Conservation (phyloP, 1,284 basidiomycete species). For the Marasmius tenuissimus region DNA sequence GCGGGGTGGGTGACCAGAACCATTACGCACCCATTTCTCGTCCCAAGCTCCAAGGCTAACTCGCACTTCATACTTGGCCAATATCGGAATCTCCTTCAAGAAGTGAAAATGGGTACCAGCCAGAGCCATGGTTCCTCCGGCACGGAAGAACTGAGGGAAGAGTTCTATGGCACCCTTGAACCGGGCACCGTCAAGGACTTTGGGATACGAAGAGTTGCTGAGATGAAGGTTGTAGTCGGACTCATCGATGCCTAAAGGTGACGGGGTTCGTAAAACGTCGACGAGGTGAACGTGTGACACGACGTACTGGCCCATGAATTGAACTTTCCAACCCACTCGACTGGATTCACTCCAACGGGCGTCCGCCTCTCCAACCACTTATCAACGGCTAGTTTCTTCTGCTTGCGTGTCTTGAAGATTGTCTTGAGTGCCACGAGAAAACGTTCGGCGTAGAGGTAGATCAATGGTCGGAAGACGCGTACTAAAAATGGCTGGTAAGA, state of each 20-base stretch:
- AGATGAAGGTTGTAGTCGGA: slow-evolving; percentile 72
- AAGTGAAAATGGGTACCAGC: slow-evolving; percentile 59
- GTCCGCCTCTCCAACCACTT: slow-evolving; percentile 44
- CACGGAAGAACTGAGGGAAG: slow-evolving; percentile 64
- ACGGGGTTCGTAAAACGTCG: not conserved
- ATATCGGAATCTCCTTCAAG: slow-evolving; percentile 78
- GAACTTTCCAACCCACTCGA: slow-evolving; percentile 41
- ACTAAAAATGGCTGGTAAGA: slow-evolving; percentile 34
- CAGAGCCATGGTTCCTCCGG: slow-evolving; percentile 69
- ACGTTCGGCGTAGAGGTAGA: slow-evolving; percentile 36
- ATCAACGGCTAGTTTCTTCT: slow-evolving; percentile 34
- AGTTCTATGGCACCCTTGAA: slow-evolving; percentile 45
- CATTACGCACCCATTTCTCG: slow-evolving; percentile 75
- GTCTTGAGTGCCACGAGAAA: slow-evolving; percentile 36
- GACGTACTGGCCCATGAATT: slow-evolving; percentile 58
- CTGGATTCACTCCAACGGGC: slow-evolving; percentile 59
- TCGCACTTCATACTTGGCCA: slow-evolving; percentile 69
- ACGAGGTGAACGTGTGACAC: too few relatives aligned
- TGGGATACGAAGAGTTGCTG: slow-evolving; percentile 77
- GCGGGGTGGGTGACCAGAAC: not conserved
- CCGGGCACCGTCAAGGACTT: slow-evolving; percentile 53
- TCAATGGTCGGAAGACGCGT: slow-evolving; percentile 54
- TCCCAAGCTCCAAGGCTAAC: slow-evolving; percentile 75
- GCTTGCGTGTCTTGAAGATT: slow-evolving; percentile 39
- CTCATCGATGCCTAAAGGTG: slow-evolving; percentile 57